These are phyloP conservation scores for Fusarium sp. DNA, from an alignment of 2,329 filamentous ascomycete genomes.

Conservation along the genomic window DNA sequence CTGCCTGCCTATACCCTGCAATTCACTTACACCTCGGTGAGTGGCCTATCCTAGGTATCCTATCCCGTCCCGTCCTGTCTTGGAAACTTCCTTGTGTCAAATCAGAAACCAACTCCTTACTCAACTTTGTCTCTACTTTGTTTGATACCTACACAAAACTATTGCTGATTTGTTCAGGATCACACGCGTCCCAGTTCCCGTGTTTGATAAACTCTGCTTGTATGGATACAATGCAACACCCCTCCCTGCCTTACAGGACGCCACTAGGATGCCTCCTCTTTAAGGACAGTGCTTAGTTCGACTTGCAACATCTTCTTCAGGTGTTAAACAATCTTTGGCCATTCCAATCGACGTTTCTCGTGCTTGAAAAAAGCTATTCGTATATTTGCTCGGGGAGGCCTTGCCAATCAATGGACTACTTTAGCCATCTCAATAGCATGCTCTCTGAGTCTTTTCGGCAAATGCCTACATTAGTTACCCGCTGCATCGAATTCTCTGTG, in stretches of 20 bases:
- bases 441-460: not conserved
- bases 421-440: not conserved
- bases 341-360: not conserved
- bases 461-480: not conserved
- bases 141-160: not conserved
- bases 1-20: too few species aligned
- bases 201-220: not conserved
- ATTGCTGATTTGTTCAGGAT: not conserved
- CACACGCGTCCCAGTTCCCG: not conserved
- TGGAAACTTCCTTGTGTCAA: not conserved
- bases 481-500: constrained; percentile 6
- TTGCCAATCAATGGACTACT: not conserved
- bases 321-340: not conserved
- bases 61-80: not conserved
- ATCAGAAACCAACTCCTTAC: constrained; percentile 1
- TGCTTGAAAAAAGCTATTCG: not conserved
- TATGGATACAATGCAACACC: not conserved
- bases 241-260: not conserved
- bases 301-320: not conserved
- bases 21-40: not conserved
- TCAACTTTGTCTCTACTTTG: not conserved
- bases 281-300: not conserved
- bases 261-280: not conserved
- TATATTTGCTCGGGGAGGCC: not conserved
- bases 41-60: too few species aligned